Conservation (phyloP, 495 filamentous ascomycete species). For the Parmelia sp. region DNA sequence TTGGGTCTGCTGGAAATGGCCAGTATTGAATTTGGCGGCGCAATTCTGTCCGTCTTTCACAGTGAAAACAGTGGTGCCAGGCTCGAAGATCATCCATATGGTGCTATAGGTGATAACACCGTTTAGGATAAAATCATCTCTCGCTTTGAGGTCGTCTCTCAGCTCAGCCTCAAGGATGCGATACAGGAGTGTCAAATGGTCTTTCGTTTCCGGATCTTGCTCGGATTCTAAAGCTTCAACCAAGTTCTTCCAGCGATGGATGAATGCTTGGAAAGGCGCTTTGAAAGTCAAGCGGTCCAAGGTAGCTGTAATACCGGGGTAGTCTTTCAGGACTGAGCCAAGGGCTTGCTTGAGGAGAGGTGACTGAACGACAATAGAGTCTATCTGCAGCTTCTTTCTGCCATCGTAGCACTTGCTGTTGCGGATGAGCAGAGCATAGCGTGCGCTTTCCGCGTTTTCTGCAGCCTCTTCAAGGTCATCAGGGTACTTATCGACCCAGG, state of each 20-base stretch:
- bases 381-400: slow-evolving; percentile 53
- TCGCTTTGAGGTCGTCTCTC: slow-evolving; percentile 47
- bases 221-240: slow-evolving; percentile 41
- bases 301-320: slow-evolving; percentile 57
- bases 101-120: slow-evolving; percentile 55
- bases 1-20: slow-evolving; percentile 8
- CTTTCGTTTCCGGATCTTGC: slow-evolving; percentile 41
- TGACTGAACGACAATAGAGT: slow-evolving; percentile 61
- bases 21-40: slow-evolving; percentile 34
- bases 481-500: slow-evolving; percentile 37
- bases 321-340: slow-evolving; percentile 49
- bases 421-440: slow-evolving; percentile 49
- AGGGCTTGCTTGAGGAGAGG: slow-evolving; percentile 55
- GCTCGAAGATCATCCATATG: slow-evolving; percentile 51
- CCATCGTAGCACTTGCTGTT: slow-evolving; percentile 52
- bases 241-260: slow-evolving; percentile 61
- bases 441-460: slow-evolving; percentile 46
- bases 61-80: slow-evolving; percentile 39
- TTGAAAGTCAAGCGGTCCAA: slow-evolving; percentile 54
- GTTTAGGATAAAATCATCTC: slow-evolving; percentile 51
- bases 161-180: slow-evolving; percentile 54
- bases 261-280: slow-evolving; percentile 55
- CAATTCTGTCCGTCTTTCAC: slow-evolving; percentile 34
- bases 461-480: slow-evolving; percentile 43
- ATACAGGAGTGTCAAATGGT: slow-evolving; percentile 52